phyloP scores from a whole-genome alignment of 1,139 yeast species.

The Candida tetrigidarum region DNA sequence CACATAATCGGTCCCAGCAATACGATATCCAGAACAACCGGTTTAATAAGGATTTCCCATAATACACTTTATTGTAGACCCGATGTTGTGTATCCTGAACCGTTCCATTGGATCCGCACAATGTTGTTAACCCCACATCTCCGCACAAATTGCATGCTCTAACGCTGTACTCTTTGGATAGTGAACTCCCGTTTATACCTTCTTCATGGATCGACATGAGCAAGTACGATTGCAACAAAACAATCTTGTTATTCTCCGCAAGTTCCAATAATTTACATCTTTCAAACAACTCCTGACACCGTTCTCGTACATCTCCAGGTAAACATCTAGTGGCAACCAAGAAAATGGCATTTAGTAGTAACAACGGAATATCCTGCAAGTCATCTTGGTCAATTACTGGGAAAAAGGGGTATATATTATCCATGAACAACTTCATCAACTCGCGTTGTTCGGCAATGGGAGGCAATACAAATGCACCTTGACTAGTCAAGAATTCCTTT shows the following conservation, averaged over 20 bases:
- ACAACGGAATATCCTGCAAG: constrained; percentile 20
- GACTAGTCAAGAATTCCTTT: constrained; percentile 21
- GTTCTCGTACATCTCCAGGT: constrained; percentile 16
- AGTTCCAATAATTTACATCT: constrained; percentile 28
- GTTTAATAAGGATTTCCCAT: constrained; percentile 21
- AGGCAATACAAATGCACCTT: constrained; percentile 27
- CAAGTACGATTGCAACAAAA: constrained; percentile 28
- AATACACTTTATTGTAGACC: constrained; percentile 11
- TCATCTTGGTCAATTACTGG: constrained; percentile 27
- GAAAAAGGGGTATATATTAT: constrained; percentile 26
- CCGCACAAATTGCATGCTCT: constrained; percentile 29
- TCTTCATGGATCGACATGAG: constrained; percentile 32
- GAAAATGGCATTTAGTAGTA: constrained; percentile 30
- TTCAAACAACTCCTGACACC: constrained; percentile 24
- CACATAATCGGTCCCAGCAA: constrained; percentile 28
- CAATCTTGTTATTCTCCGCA: constrained; percentile 28
- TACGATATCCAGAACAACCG: constrained; percentile 30
- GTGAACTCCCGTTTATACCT: constrained; percentile 28
- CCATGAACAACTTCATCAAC: constrained; percentile 23
- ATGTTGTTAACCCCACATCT: constrained; percentile 28
- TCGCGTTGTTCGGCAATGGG: constrained; percentile 21
- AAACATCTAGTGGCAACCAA: constrained; percentile 26
- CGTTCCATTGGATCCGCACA: constrained; percentile 24
- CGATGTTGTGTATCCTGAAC: constrained; percentile 9
- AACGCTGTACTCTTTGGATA: constrained; percentile 24